Percentiles rank a stretch among this genome's conserved stretches.
Conservation (phyloP, 805 yeast genomes). For the Saccharomyces paradoxus region DNA sequence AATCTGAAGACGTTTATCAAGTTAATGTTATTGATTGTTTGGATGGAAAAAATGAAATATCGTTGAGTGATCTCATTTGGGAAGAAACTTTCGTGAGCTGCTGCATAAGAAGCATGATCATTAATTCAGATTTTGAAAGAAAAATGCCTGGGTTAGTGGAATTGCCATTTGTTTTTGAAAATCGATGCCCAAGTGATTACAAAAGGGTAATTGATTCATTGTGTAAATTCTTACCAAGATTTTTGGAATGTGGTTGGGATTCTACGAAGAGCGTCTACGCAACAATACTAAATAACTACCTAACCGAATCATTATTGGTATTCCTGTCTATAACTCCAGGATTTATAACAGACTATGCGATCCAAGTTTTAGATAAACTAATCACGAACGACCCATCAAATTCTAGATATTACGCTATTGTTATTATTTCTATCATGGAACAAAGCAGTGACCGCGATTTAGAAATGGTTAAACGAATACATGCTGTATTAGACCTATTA, state of each 20-base stretch:
- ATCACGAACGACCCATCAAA: conserved; percentile 12
- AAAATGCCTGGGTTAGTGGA: conserved; percentile 54
- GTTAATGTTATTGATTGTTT: conserved; percentile 27
- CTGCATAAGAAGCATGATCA: conserved; percentile 46
- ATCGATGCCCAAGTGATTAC: conserved; percentile 14
- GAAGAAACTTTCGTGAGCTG: conserved; percentile 52
- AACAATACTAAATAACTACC: conserved; percentile 38
- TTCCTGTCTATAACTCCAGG: conserved; percentile 19
- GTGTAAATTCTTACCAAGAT: conserved; percentile 40
- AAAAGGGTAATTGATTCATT: conserved; percentile 32
- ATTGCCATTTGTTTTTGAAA: conserved; percentile 35
- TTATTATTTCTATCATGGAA: conserved; percentile 18
- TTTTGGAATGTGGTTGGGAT: conserved; percentile 40
- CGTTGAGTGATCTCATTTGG: conserved; percentile 40
- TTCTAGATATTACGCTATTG: conserved; percentile 20
- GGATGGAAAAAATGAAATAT: conserved; percentile 22
- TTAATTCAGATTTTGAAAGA: conserved; percentile 45
- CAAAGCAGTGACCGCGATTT: conserved; percentile 19
- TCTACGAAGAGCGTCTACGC: conserved; percentile 25
- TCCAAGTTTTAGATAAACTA: conserved; percentile 14
- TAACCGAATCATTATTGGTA: conserved; percentile 41
- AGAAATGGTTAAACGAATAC: conserved; percentile 15
- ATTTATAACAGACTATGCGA: conserved; percentile 13
- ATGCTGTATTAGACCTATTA: conserved; percentile 13
- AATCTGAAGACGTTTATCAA: conserved; percentile 25